Evolutionary conservation across 1,284 basidiomycete genomes (phyloP).

Genomic region (Ustilago trichophora): DNA sequence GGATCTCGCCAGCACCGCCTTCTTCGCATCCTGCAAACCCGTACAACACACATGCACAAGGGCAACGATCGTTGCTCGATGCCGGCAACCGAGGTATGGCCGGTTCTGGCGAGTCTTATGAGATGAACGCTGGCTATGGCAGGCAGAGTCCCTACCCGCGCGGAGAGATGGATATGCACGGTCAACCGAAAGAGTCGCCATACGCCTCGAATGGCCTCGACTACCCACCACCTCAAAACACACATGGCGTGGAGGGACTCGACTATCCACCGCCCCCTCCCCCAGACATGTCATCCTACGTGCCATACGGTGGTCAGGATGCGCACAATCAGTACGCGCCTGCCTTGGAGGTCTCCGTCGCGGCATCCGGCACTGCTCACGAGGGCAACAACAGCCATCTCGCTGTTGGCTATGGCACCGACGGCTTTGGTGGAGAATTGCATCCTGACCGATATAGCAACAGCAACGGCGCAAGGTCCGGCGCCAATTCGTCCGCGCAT

Average conservation of each 20-base stretch:
- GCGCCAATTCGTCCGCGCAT: slow-evolving; percentile 17
- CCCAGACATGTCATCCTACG: slow-evolving; percentile 35
- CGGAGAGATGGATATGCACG: neutral
- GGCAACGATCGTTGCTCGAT: slow-evolving; percentile 30
- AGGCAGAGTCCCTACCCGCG: slow-evolving; percentile 16
- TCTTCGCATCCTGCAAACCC: neutral
- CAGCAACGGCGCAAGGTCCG: slow-evolving; percentile 15
- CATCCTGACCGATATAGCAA: slow-evolving; percentile 31
- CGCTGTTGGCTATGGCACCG: slow-evolving; percentile 26
- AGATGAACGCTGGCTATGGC: slow-evolving; percentile 16
- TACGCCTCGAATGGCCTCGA: slow-evolving; percentile 32
- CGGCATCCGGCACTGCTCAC: slow-evolving; percentile 10
- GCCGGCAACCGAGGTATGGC: slow-evolving; percentile 27
- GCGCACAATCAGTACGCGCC: slow-evolving; percentile 5
- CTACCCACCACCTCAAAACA: slow-evolving; percentile 40
- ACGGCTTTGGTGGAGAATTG: slow-evolving; percentile 36
- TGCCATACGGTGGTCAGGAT: slow-evolving; percentile 19
- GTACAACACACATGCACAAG: slow-evolving; percentile 11
- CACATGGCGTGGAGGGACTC: slow-evolving; percentile 37
- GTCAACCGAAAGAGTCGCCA: slow-evolving; percentile 14
- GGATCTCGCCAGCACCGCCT: slow-evolving; percentile 16
- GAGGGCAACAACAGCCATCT: slow-evolving; percentile 9
- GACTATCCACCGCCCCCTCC: slow-evolving; percentile 40
- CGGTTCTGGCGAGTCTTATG: slow-evolving; percentile 3
- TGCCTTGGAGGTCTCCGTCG: slow-evolving; percentile 15